Evolutionary conservation across 768 basidiomycete genomes (phyloP).

Genomic region (Suillus lakei): DNA sequence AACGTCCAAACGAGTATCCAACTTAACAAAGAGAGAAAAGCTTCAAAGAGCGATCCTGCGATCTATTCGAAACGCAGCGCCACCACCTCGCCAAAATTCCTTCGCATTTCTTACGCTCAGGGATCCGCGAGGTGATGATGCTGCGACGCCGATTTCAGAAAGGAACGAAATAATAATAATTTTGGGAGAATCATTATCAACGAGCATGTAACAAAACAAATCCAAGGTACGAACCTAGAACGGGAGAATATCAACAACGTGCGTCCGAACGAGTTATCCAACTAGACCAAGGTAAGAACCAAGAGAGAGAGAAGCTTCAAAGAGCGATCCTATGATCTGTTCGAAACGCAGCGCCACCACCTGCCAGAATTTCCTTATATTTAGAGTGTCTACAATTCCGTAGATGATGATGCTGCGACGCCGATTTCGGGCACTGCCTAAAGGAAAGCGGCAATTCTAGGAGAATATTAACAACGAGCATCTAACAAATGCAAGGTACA

Average conservation of each 20-base stretch:
- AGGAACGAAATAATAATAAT: no score
- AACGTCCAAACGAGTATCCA: not conserved
- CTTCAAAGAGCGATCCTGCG: no score
- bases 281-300: not conserved
- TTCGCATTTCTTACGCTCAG: no score
- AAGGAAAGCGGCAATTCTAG: not conserved
- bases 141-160: no score
- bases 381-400: not conserved
- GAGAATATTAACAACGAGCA: not conserved
- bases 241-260: no score
- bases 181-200: not conserved
- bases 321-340: not conserved
- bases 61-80: no score
- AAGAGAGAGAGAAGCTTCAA: not conserved
- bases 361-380: not conserved
- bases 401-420: not conserved
- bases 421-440: not conserved
- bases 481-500: not conserved
- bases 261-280: no score
- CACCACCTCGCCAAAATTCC: no score
- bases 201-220: not conserved
- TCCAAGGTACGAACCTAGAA: not conserved
- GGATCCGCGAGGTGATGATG: no score
- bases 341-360: not conserved
- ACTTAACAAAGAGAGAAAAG: no score